Evolutionary conservation across 106 monocot species (phyloP), one percentile per base, ranked within the genome.

Genomic region (Triglochin maritima): DNA sequence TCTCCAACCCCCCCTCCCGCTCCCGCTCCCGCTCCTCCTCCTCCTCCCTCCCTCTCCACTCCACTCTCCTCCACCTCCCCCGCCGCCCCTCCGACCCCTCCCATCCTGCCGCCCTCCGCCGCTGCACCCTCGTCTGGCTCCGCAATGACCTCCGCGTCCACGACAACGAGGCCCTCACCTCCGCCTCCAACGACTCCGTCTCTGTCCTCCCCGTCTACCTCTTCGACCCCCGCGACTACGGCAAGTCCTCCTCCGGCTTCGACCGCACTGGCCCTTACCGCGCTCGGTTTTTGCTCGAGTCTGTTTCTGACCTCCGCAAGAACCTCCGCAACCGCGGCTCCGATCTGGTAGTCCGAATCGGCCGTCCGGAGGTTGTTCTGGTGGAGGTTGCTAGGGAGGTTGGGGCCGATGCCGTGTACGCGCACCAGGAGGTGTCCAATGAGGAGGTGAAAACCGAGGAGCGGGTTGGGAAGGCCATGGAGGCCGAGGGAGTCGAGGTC

Each of bases 61-160:
- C 73, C 49, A 68, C 71, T 9, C 76, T 79, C 71, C 60, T 70
- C 29, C 62, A 60, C 65, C 17, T 53, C 68, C 77, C 71, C 74
- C 82, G 79, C 72, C 78, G 77, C 66, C 80, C 82, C 29, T 50
- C 76, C 46, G 77, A 81, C 44, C 84, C 87, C 49, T 71, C 84
- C 67, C 29, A 60, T 47, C 63, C 71, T 53, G 81, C 74, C 58
- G 85, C 81, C 64, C 78, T 46, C 53, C 85, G 96, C 44, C 76
- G 91, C 60, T 86, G 88, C 76, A 61, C 91, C 62, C 56, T 98
- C 57, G 77, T 98, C 13, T 98, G 91, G 89, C 79, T 98, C 74
- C 87, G 96, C 69, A 70, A 81, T 62, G 96, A 98, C 86, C 91
- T 98, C 62, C 85, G 96, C 69, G 62, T 92, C 70, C 91, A 91